Base-by-base conservation (phyloP, 768 basidiomycete genomes). In the Tulasnella sp. region DNA sequence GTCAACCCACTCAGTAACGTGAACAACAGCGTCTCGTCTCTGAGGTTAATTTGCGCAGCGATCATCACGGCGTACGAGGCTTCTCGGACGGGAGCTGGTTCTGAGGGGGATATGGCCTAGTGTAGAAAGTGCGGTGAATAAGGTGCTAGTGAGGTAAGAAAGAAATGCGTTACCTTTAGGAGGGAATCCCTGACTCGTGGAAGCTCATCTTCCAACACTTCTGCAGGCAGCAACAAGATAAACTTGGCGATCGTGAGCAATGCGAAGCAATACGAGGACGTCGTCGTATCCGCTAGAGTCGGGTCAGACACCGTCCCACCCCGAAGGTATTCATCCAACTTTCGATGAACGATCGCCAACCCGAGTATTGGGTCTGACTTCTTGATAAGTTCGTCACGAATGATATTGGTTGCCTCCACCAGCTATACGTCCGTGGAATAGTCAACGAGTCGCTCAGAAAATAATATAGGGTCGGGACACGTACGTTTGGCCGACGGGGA, bases 151-250 rank as follows among this genome's bases (percentile, higher is more conserved):
- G 17, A 19, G 29, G 7, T 48, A 8, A 12, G 41, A n/a, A 15
- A 32, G 25, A 21, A 53, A 39, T 15, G 37, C 63, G 81, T 60
- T 58, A 86, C 87, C 36, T 77, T 70, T 19, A 84, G 83, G 60
- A 92, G 67, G 2, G 86, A 87, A 25, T 67, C 70, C 64, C 79
- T 81, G 53, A 92, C 67, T 35, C 86, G 80, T 39, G 89, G 89
- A 39, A 92, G 67, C 63, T 91, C 88, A 63, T 92, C 89, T 68
- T 90, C 88, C 19, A 90, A 78, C 52, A 92, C 82, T 66, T 90
- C 86, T 1, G 80, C 74, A 14, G 89, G 89, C 15, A 92, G 73
- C 34, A 83, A 80, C 57, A 90, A 68, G 60, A 87, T 80, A 61
- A 89, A 88, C 68, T 86, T 89, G 34, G 85, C 87, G 11, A 92